These are phyloP conservation scores for Exophiala calicioides DNA, from an alignment of 2,329 filamentous ascomycete genomes.

Conservation along the genomic window DNA sequence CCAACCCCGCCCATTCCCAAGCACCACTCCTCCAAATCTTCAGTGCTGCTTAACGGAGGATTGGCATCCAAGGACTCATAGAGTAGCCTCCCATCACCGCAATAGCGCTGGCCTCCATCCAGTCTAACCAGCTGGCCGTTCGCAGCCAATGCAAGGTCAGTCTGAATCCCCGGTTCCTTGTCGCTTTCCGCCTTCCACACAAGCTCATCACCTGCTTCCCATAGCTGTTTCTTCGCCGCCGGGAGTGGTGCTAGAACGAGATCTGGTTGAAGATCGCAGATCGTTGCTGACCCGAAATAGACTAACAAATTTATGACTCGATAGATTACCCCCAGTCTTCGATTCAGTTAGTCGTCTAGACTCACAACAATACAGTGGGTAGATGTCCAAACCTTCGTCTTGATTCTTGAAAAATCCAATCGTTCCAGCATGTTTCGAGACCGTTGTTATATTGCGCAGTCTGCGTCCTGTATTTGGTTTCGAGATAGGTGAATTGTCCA, in stretches of 20 bases:
- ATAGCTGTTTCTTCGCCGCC: slow-evolving; percentile 45
- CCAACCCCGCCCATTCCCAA: slow-evolving; percentile 50
- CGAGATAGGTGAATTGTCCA: slow-evolving; percentile 3
- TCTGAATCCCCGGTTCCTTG: slow-evolving; percentile 28
- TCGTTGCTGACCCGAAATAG: slow-evolving; percentile 43
- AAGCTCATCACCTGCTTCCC: slow-evolving; percentile 44
- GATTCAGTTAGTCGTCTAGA: too few relatives aligned
- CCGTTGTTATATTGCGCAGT: slow-evolving; percentile 16
- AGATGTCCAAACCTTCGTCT: slow-evolving; percentile 42
- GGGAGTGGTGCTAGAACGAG: slow-evolving; percentile 48
- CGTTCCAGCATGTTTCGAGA: slow-evolving; percentile 38
- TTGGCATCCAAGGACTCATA: slow-evolving; percentile 19
- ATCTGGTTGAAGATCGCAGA: slow-evolving; percentile 40
- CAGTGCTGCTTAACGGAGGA: slow-evolving; percentile 25
- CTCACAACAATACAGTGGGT: too few relatives aligned
- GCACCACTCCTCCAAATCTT: slow-evolving; percentile 50
- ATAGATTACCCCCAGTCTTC: slow-evolving; percentile 44
- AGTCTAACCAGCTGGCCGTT: slow-evolving; percentile 40
- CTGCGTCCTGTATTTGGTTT: background rate
- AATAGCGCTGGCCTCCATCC: slow-evolving; percentile 31
- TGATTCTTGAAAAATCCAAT: slow-evolving; percentile 48
- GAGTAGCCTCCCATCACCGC: slow-evolving; percentile 29
- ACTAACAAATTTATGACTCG: slow-evolving; percentile 46
- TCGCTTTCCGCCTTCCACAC: slow-evolving; percentile 40
- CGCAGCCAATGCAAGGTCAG: slow-evolving; percentile 35